These are phyloP conservation scores for Colletotrichum coccodes DNA, from an alignment of 2,329 filamentous ascomycete genomes.

Conservation along the genomic window DNA sequence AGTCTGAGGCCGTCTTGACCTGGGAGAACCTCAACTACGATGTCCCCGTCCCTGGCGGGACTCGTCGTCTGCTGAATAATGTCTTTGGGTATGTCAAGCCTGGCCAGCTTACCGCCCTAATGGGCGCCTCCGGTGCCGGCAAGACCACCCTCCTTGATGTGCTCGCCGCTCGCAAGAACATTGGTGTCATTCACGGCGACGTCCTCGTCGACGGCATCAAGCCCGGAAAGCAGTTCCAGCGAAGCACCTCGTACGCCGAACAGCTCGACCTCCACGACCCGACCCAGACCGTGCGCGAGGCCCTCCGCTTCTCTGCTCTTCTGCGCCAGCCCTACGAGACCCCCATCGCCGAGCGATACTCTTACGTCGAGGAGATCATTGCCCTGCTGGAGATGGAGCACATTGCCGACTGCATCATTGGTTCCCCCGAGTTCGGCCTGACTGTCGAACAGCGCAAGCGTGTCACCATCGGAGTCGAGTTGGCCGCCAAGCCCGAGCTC, in stretches of 20 bases:
- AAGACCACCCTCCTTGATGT: constrained; percentile 89
- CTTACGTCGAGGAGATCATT: constrained; percentile 71
- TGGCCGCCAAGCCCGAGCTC: constrained; percentile 83
- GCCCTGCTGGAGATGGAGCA: constrained; percentile 67
- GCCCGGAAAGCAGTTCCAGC: constrained; percentile 69
- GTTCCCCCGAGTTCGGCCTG: constrained; percentile 73
- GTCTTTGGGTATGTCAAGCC: constrained; percentile 79
- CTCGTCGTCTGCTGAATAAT: constrained; percentile 63
- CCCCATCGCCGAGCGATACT: constrained; percentile 63
- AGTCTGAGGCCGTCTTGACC: constrained; percentile 77
- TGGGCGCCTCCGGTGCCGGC: constrained; percentile 87
- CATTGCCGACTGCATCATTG: constrained; percentile 69
- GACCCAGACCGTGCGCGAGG: constrained; percentile 71
- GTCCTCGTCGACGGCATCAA: constrained; percentile 66
- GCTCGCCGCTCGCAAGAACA: constrained; percentile 69
- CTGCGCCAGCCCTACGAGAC: constrained; percentile 67
- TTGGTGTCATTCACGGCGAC: constrained; percentile 67
- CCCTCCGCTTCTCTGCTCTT: constrained; percentile 70
- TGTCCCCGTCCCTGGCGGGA: constrained; percentile 68
- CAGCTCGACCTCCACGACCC: constrained; percentile 72
- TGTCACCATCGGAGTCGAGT: constrained; percentile 91
- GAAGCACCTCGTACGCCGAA: constrained; percentile 70
- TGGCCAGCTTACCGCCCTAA: constrained; percentile 80
- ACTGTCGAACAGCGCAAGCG: constrained; percentile 76
- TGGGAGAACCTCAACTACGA: constrained; percentile 89